Percentiles rank a stretch among this genome's conserved stretches.
phyloP scores from a whole-genome alignment of 2,329 filamentous ascomycete species.

The Fusarium sp. region DNA sequence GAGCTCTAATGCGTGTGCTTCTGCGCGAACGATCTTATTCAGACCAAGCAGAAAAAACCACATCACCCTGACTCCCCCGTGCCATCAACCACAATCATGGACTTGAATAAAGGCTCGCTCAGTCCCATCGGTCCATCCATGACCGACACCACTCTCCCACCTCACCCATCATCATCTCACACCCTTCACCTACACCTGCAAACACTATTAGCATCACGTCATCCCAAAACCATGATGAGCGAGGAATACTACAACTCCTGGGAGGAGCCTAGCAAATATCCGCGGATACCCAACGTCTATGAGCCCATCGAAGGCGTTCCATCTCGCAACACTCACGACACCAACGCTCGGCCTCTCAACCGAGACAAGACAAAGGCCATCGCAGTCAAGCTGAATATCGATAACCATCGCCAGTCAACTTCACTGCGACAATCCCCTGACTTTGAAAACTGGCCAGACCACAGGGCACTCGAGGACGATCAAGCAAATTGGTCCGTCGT shows the following conservation, averaged over 20 bases:
- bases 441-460: constrained; percentile 1
- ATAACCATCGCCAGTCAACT: constrained; percentile 6
- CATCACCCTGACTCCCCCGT: not conserved
- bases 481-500: constrained; percentile 19
- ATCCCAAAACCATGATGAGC: constrained; percentile 17
- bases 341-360: constrained; percentile 5
- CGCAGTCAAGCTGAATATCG: not conserved
- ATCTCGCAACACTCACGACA: constrained; percentile 9
- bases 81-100: not conserved
- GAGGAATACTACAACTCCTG: constrained; percentile 32
- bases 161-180: not conserved
- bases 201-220: constrained; percentile 22
- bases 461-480: constrained; percentile 10
- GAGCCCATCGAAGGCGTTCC: constrained; percentile 30
- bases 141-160: not conserved
- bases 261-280: constrained; percentile 35
- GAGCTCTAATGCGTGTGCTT: constrained; percentile 36
- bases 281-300: constrained; percentile 39
- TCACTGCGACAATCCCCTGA: constrained; percentile 2
- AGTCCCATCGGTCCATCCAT: not conserved
- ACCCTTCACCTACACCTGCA: constrained; percentile 8
- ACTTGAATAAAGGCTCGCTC: constrained; percentile 15
- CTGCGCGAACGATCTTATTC: constrained; percentile 17
- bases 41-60: constrained; percentile 4
- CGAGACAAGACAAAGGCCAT: constrained; percentile 15